A percentile compares a stretch with the other conserved stretches of the same genome.
phyloP scores from a whole-genome alignment of 495 filamentous ascomycete genomes.

The Penicillium crystallinum region DNA sequence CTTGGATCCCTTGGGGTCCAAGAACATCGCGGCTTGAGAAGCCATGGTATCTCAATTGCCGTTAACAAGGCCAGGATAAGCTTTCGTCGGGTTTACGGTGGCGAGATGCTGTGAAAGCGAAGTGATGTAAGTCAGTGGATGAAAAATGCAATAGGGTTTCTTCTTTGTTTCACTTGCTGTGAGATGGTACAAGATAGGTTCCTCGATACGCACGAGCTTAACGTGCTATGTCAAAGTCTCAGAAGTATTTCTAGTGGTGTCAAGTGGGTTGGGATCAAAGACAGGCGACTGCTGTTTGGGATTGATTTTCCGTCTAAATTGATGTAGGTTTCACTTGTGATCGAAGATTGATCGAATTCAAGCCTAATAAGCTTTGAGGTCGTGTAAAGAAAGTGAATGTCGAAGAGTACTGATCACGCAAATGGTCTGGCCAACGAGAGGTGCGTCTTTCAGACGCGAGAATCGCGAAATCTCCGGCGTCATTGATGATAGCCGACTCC shows the following conservation, averaged over 20 bases:
- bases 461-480: slow-evolving; percentile 6
- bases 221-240: background rate
- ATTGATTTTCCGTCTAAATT: background rate
- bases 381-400: background rate
- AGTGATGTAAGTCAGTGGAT: slow-evolving; percentile 1
- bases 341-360: background rate
- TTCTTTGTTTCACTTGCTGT: background rate
- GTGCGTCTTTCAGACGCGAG: slow-evolving; percentile 12
- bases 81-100: background rate
- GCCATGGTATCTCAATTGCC: slow-evolving; percentile 26
- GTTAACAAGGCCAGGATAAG: background rate
- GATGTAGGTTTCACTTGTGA: background rate
- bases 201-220: background rate
- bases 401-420: background rate
- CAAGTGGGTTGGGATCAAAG: background rate
- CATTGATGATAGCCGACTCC: slow-evolving; percentile 13
- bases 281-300: background rate
- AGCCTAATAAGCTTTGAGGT: background rate
- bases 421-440: slow-evolving; percentile 12
- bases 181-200: background rate
- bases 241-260: background rate
- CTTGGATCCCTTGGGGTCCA: slow-evolving; percentile 38
- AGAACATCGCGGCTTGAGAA: slow-evolving; percentile 39
- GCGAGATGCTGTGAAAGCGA: background rate
- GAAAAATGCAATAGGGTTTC: background rate